A percentile compares a stretch with the other conserved stretches of the same genome.
Evolutionary conservation across 306 rosid genomes (phyloP).

Genomic region (Sophora flavescens): DNA sequence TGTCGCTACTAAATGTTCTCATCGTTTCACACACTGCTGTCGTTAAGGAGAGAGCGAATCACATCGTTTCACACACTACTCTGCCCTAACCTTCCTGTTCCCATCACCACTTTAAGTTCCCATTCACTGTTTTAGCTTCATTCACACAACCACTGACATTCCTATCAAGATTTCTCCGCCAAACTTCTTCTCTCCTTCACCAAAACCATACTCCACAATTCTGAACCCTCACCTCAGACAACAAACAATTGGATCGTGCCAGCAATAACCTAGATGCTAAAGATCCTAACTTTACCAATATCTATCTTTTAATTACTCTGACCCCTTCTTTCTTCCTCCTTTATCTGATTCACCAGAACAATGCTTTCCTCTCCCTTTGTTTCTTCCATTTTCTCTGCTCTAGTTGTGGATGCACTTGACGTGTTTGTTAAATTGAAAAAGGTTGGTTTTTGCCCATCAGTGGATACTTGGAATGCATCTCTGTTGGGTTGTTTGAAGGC

Average conservation of each 20-base stretch:
- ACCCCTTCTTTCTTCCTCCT: conserved; percentile 62
- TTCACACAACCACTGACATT: background rate
- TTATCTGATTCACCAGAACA: conserved; percentile 63
- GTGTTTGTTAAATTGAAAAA: conserved; percentile 57
- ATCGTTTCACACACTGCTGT: no score
- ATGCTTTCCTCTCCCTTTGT: conserved; percentile 69
- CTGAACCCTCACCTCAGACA: conserved; percentile 53
- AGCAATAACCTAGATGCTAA: conserved; percentile 17
- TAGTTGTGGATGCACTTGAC: conserved; percentile 53
- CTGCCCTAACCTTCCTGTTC: no score
- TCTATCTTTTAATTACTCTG: conserved; percentile 64
- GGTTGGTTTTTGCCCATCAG: conserved; percentile 57
- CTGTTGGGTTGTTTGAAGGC: conserved; percentile 61
- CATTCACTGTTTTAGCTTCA: background rate
- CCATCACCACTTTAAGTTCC: no score
- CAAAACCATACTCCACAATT: conserved; percentile 45
- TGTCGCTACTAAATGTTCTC: no score
- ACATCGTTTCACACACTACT: no score
- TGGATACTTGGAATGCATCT: conserved; percentile 68
- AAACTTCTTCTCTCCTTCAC: conserved; percentile 21
- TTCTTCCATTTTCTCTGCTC: conserved; percentile 76
- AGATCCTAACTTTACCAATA: conserved; percentile 53
- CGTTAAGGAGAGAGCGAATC: no score
- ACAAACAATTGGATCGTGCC: no score
- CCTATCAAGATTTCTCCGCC: conserved; percentile 44